Evolutionary conservation across 352 stramenopile species (phyloP), one percentile per base, ranked within the genome.

Genomic region (Aphanomyces euteiches): DNA sequence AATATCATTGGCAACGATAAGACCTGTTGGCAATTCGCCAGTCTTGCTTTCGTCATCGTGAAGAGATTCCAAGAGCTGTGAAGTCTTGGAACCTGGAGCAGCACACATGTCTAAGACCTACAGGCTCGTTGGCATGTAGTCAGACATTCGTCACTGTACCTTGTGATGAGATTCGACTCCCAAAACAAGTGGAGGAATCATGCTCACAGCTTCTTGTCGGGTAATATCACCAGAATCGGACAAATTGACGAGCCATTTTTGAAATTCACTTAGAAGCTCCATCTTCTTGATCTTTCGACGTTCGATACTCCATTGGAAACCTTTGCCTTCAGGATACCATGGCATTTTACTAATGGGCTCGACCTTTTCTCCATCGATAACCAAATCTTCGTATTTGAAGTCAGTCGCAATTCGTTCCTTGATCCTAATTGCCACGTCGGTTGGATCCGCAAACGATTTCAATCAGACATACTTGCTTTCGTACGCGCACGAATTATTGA

Each of bases 61-160:
- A 34, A 98, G 77, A 38, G 88, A 91, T 78, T 98, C 97, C 5
- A 99, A 85, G 47, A 99, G 79, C 81, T 99, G 97, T 72, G 93
- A 97, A 39, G 98, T 99, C 81, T 99, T 99, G 59, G 91, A 98
- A 21, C 98, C 98, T 8, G 98, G 98, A 10, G 98, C 97, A 3
- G 98, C 97, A 74, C 96, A 99, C 93, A 99, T 98, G 79, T 99
- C 96, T n/a, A 99, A 84, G 45, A 98, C 83, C 63, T 78, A 34
- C 7, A 47, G 7, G 21, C 0, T 19, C 48, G 3, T 7, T 12
- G 19, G 12, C 28, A 39, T 15, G 8, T 72, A 60, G 19, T 10
- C 15, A 72, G 12, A 43, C 34, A 45, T 3, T 12, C 7, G 10
- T 54, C 6, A 72, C 15, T 47, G 0, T 28, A 90, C 86, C 57